These are phyloP conservation scores for Platanthera guangdongensis DNA, from an alignment of 106 monocot genomes.

Conservation along the genomic window DNA sequence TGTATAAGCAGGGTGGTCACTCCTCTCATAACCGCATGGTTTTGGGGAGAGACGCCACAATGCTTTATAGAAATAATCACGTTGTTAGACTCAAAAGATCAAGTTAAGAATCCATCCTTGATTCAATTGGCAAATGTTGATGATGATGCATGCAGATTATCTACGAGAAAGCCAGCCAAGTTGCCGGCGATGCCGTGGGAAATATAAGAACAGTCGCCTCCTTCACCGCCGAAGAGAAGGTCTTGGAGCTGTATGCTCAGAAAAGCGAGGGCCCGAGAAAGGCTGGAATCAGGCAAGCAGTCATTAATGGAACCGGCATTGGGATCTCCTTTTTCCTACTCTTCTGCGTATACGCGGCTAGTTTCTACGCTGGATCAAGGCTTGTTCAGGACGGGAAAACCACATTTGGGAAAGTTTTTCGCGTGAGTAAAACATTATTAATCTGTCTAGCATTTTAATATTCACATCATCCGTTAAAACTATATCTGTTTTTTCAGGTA, in stretches of 20 bases:
- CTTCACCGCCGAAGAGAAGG: constrained; percentile 10
- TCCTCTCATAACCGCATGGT: too few relatives aligned
- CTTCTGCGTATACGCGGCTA: constrained; percentile 14
- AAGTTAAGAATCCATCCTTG: neutral
- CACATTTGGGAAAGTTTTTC: constrained; percentile 15
- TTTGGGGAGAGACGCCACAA: too few relatives aligned
- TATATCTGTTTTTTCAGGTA: neutral
- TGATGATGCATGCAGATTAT: constrained; percentile 6
- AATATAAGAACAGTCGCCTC: constrained; percentile 14
- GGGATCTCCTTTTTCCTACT: constrained; percentile 10
- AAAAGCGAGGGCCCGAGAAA: constrained; percentile 2
- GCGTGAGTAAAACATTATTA: neutral
- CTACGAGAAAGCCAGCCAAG: constrained; percentile 13
- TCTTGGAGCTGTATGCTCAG: constrained; percentile 7
- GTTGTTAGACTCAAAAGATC: neutral
- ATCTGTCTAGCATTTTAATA: too few relatives aligned
- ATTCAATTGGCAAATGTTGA: neutral
- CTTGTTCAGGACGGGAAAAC: constrained; percentile 15
- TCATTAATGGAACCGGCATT: constrained; percentile 10
- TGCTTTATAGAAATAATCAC: too few relatives aligned
- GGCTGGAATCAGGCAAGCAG: constrained; percentile 10
- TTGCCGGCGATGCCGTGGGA: constrained; percentile 11
- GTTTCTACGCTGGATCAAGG: constrained; percentile 13
- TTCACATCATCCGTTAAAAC: neutral
- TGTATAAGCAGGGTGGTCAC: too few relatives aligned